These are phyloP conservation scores for Eimeria nieschulzi DNA, from an alignment of 169 alveolate genomes.

Conservation along the genomic window DNA sequence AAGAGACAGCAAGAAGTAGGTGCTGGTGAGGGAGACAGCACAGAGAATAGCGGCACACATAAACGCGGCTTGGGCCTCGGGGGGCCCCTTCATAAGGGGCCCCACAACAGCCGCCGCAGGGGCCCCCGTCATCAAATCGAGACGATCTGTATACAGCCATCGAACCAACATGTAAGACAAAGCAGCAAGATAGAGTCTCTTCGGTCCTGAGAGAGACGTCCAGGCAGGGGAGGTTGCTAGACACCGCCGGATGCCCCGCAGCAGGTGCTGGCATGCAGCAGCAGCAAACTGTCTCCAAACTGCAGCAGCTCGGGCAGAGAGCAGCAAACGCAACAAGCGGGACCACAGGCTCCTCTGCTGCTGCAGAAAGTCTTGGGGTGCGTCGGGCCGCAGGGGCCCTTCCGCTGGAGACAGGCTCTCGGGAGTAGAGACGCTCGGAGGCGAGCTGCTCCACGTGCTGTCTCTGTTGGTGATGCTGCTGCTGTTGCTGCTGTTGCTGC, in stretches of 20 bases:
- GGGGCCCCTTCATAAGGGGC: constrained; percentile 63
- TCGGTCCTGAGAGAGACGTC: background rate
- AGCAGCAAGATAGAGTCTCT: constrained; percentile 19
- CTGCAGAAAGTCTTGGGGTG: background rate
- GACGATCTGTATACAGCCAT: constrained; percentile 30
- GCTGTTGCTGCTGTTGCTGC: constrained; percentile 41
- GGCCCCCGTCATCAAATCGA: constrained; percentile 48
- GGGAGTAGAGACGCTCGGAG: constrained; percentile 6
- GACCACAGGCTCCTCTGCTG: background rate
- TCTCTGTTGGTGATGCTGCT: constrained; percentile 45
- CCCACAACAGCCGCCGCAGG: constrained; percentile 58
- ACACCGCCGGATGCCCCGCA: constrained; percentile 24
- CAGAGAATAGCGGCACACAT: background rate
- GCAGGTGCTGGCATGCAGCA: background rate
- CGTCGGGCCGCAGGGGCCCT: background rate
- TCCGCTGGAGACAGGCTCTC: background rate
- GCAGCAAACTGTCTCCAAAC: background rate
- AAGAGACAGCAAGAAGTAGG: background rate
- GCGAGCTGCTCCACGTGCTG: constrained; percentile 31
- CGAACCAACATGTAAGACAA: constrained; percentile 25
- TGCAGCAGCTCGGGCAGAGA: background rate
- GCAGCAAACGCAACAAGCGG: background rate
- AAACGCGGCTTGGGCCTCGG: constrained; percentile 26
- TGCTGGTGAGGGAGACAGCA: constrained; percentile 3
- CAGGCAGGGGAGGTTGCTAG: background rate